Conservation (phyloP, 805 yeast species). For the Zygotorulaspora danielsina region DNA sequence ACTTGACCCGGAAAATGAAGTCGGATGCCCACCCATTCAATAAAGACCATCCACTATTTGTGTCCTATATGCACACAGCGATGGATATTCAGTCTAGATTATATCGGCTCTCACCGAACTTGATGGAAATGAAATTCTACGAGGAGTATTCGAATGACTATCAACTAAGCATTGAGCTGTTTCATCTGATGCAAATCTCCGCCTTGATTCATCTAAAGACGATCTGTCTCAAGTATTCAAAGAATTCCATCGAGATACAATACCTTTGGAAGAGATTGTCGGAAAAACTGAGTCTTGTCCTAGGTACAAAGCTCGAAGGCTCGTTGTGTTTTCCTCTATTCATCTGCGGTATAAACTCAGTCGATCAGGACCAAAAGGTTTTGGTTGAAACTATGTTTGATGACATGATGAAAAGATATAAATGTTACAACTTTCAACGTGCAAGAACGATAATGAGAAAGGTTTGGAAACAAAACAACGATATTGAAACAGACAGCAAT, state of each 20-base stretch:
- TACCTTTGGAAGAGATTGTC: constrained; percentile 50
- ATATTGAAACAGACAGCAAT: constrained; percentile 2
- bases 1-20: constrained; percentile 52
- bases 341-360: constrained; percentile 68
- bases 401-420: constrained; percentile 56
- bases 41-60: constrained; percentile 21
- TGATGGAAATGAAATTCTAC: constrained; percentile 16
- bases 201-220: constrained; percentile 66
- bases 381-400: constrained; percentile 50
- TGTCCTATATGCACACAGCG: constrained; percentile 17
- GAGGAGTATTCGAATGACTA: constrained; percentile 45
- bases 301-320: constrained; percentile 66
- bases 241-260: constrained; percentile 53
- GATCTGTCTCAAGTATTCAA: constrained; percentile 42
- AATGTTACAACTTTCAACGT: constrained; percentile 58
- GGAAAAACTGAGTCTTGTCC: constrained; percentile 53
- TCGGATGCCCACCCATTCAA: constrained; percentile 25
- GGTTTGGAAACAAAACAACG: constrained; percentile 40
- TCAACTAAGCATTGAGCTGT: constrained; percentile 62
- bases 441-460: constrained; percentile 39
- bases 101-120: constrained; percentile 16
- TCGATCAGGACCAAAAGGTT: constrained; percentile 48
- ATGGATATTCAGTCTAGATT: constrained; percentile 15
- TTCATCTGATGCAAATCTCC: constrained; percentile 66
- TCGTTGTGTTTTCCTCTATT: constrained; percentile 73